Evolutionary conservation across 495 filamentous ascomycete genomes (phyloP), one percentile per base, ranked within the genome.

Genomic region (Penicillium bovifimosum): DNA sequence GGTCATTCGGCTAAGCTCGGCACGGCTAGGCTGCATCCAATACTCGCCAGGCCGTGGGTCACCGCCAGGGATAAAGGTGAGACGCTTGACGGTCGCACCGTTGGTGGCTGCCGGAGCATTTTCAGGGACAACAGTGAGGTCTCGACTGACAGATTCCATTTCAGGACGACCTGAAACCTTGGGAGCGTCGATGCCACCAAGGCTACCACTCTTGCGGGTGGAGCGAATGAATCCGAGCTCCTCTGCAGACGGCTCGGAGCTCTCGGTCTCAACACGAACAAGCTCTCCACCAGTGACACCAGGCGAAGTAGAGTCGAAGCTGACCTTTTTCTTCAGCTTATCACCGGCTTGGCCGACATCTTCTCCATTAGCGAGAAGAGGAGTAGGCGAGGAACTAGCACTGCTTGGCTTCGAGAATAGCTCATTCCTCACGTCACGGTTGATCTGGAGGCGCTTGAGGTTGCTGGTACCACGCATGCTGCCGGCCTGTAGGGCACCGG

Each of bases 361-460:
- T 26, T 70, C 69, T 24, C 83, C 79, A 51, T 80, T 76, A 43
- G 76, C 77, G 56, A 75, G 74, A 65, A 9, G 68, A 75, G 5
- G 75, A 76, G 61, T 65, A 72, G 46, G 46, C 11, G 46, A 38
- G 18, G 34, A 3, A 20, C 46, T 33, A 38, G 32, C 5, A 59
- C 20, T 24, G 20, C 20, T 24, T 2, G 63, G 61, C 27, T 59
- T 70, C 14, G 69, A 68, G 70, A 90, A 92, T 4, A 95, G 70
- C 67, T 93, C 89, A 47, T 80, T 85, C 28, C 82, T 82, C 64
- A 97, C 73, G 56, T 84, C 86, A 50, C 87, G 86, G 59, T 96
- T 89, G 63, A 98, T 96, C 28, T 90, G 84, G 43, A 98, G 78
- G 56, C 86, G 88, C 76, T 96, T 96, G 61, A 96, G 72, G 62